Conservation (phyloP, 1,284 basidiomycete genomes). For the Puccinia triticina region DNA sequence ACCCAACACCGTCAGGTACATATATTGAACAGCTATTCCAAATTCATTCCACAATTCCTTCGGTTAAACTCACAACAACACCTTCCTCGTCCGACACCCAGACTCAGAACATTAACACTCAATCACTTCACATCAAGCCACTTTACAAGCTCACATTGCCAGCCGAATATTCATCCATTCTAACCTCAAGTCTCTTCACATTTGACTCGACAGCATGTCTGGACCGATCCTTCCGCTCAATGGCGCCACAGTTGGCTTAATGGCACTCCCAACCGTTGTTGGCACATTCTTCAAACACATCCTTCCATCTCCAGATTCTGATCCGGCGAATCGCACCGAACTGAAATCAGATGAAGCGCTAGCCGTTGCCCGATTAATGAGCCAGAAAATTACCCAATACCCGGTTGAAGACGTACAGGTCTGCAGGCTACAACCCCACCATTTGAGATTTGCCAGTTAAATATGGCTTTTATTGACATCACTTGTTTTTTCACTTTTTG, state of each 20-base stretch:
- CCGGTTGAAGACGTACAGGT: slow-evolving; percentile 59
- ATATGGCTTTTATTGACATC: neutral
- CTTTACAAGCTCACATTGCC: too few species aligned
- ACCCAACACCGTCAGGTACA: too few species aligned
- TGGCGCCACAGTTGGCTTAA: slow-evolving; percentile 46
- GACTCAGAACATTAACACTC: too few species aligned
- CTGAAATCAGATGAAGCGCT: slow-evolving; percentile 74
- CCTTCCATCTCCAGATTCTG: neutral
- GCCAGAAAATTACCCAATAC: slow-evolving; percentile 57
- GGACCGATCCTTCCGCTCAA: slow-evolving; percentile 51
- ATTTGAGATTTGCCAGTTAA: neutral
- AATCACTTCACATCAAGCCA: too few species aligned
- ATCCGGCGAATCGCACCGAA: slow-evolving; percentile 69
- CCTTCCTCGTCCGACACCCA: too few species aligned
- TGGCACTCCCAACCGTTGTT: slow-evolving; percentile 49
- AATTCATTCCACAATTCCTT: too few species aligned
- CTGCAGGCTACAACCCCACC: slow-evolving; percentile 39
- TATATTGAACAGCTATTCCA: too few species aligned
- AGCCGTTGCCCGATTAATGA: slow-evolving; percentile 55
- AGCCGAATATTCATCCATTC: too few species aligned
- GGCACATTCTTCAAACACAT: slow-evolving; percentile 28
- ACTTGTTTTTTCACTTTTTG: neutral
- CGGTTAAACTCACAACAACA: too few species aligned
- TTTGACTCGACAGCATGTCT: slow-evolving; percentile 15
- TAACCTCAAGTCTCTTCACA: too few species aligned